These are phyloP conservation scores for Mucor indicus DNA, from an alignment of 371 early-diverging fungal species.

Conservation along the genomic window DNA sequence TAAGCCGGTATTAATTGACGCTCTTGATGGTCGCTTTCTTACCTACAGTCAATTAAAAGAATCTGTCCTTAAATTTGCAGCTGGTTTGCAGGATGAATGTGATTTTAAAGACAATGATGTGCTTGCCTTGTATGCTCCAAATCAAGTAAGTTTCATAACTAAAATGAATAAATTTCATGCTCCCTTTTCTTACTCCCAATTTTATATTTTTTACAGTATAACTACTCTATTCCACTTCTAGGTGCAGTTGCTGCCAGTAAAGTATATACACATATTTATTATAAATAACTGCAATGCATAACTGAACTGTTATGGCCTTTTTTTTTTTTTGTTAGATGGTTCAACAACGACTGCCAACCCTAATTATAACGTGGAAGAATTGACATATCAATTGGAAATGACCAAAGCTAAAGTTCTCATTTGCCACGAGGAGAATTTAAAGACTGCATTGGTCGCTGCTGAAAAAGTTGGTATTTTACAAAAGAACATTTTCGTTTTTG, in stretches of 20 bases:
- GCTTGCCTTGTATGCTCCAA: conserved; percentile 67
- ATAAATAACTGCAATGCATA: no score
- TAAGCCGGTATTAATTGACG: conserved; percentile 60
- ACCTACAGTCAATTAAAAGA: conserved; percentile 64
- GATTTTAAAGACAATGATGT: conserved; percentile 66
- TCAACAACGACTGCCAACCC: conserved; percentile 72
- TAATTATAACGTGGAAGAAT: conserved; percentile 68
- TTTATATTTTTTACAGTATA: conserved; percentile 34
- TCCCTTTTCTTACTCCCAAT: no score
- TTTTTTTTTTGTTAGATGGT: conserved; percentile 46
- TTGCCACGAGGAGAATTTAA: conserved; percentile 38
- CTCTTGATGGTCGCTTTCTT: conserved; percentile 5
- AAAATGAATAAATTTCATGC: no score
- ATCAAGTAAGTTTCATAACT: conserved; percentile 45
- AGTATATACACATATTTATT: no score
- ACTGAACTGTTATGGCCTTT: no score
- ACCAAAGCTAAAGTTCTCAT: conserved; percentile 62
- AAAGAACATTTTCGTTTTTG: conserved; percentile 60
- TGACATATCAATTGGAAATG: conserved; percentile 68
- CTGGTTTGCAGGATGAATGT: conserved; percentile 60
- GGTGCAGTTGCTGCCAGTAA: conserved; percentile 43
- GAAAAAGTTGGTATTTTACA: conserved; percentile 47
- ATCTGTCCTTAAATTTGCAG: conserved; percentile 59
- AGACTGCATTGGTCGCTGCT: conserved; percentile 57
- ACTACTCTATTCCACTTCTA: conserved; percentile 35